Evolutionary conservation across 2,329 filamentous ascomycete species (phyloP).

Genomic region (Calycina herbarum): DNA sequence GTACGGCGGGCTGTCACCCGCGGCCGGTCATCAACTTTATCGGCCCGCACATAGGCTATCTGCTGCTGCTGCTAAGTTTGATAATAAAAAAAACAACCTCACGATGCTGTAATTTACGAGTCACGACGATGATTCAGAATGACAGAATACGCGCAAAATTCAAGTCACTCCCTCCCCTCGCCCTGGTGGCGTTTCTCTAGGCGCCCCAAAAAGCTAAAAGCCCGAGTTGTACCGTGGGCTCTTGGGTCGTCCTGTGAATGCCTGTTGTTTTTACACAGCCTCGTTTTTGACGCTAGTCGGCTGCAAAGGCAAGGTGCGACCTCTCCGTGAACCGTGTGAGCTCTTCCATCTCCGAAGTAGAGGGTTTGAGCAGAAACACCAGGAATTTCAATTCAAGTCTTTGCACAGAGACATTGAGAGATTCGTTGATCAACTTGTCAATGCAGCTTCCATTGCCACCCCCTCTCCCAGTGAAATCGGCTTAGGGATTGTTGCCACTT

Average conservation of each 20-base stretch:
- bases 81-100: background rate
- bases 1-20: background rate
- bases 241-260: background rate
- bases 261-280: constrained; percentile 5
- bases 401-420: background rate
- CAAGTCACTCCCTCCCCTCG: background rate
- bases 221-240: background rate
- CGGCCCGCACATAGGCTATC: background rate
- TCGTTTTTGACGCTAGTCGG: constrained; percentile 6
- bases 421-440: background rate
- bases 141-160: background rate
- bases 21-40: background rate
- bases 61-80: background rate
- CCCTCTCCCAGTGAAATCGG: background rate
- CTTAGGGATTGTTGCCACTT: background rate
- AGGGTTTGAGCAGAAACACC: constrained; percentile 5
- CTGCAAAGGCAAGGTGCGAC: background rate
- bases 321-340: background rate
- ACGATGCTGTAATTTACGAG: no score
- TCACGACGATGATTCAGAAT: background rate
- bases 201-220: background rate
- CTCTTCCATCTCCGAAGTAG: background rate
- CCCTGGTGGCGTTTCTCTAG: background rate
- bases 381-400: background rate
- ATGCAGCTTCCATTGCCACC: constrained; percentile 3